Conservation (phyloP, 1,139 yeast species). For the Zygosaccharomyces sapae region DNA sequence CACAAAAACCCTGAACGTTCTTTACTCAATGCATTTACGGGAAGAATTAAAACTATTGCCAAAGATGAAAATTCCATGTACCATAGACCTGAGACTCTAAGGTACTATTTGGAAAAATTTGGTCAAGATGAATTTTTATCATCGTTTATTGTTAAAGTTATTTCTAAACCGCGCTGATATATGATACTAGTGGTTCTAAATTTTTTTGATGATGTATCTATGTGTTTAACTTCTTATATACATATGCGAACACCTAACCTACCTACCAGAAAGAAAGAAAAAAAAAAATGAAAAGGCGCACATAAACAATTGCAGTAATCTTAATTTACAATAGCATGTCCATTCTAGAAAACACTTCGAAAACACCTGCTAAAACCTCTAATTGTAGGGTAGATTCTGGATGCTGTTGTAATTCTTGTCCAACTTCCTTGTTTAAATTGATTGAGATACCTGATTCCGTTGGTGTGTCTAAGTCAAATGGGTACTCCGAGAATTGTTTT, state of each 20-base stretch:
- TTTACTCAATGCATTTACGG: constrained; percentile 36
- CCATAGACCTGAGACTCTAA: constrained; percentile 16
- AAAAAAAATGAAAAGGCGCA: background rate
- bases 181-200: background rate
- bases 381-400: constrained; percentile 65
- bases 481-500: constrained; percentile 77
- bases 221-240: constrained; percentile 4
- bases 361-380: constrained; percentile 88
- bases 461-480: constrained; percentile 55
- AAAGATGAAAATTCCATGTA: constrained; percentile 19
- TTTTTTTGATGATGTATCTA: background rate
- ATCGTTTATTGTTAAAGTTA: constrained; percentile 7
- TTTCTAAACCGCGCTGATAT: background rate
- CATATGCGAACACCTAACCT: constrained; percentile 5
- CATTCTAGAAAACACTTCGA: constrained; percentile 47
- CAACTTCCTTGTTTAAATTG: constrained; percentile 67
- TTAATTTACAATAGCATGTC: constrained; percentile 41
- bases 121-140: constrained; percentile 22
- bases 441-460: constrained; percentile 70
- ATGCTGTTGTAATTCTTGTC: constrained; percentile 55
- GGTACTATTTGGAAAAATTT: constrained; percentile 22
- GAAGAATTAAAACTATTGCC: constrained; percentile 13
- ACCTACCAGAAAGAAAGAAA: background rate
- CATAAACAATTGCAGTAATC: background rate
- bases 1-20: constrained; percentile 36